Base-by-base conservation (phyloP, 148 eudicot species). In the Nyssa sinensis region DNA sequence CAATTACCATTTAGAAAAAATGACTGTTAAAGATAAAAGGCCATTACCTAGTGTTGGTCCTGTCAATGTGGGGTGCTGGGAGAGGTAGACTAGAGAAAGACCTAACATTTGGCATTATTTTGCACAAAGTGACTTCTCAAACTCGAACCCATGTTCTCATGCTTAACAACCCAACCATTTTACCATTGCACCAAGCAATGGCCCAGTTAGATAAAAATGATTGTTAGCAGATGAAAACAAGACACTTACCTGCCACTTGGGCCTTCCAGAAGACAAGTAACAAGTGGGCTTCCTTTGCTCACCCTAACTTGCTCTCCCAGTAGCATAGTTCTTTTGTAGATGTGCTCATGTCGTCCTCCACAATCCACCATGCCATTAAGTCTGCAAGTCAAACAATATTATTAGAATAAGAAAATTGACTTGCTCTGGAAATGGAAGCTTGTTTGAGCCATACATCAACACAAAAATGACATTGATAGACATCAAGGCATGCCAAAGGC, bases 221-320 rank as follows among this genome's bases (percentile, higher is more conserved):
- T 12, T 7, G 44, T 39, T 39, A 39, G 11, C 44, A 77, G 33
- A 49, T 49, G 57, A 24, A 60, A 34, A 60, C 17, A 67, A 63
- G 66, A 64, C 21, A 73, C 35, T 51, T 74, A 89, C 97, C 97
- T 92, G 86, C 98, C 96, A 80, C 91, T 92, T 24, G 97, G 90
- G 32, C 97, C 98, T 90, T 95, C 97, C 39, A 95, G 81, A 78
- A 95, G 98, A 81, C 97, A 93, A 63, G 97, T 92, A 81, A 92
- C 77, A 68, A 95, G 82, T 66, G 98, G 97, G 79, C 97, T 95
- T 76, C 97, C 99, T 81, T 78, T 85, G 88, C 99, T 92, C 49
- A 85, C 89, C 75, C 89, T 92, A 58, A 95, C 98, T 92, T 95
- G 99, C 74, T 95, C 96, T 49, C 94, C 85, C 51, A 95, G 81